Base-by-base conservation (phyloP, 2,329 filamentous ascomycete genomes). In the Talaromyces sp. region DNA sequence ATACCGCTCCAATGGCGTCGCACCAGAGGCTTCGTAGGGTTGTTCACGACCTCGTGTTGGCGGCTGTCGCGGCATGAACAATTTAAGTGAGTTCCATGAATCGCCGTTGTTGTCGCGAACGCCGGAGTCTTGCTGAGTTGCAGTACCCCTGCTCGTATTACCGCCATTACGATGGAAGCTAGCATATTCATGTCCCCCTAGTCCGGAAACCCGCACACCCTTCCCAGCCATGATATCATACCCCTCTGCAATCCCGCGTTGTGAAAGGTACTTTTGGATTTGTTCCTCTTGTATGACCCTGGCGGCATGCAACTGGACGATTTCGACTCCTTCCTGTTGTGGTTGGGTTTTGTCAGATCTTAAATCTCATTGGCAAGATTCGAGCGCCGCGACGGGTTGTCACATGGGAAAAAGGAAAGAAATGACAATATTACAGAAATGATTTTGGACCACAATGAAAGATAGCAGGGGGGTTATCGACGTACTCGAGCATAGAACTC, bases 1-100 rank as follows among this genome's bases (percentile, higher is more conserved):
- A 45, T 70, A 73, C 6, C 72, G 69, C 31, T 74, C 71, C 13
- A 74, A 58, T 3, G 72, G 72, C 6, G 60, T 66, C 10, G 68
- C 69, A 3, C 60, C 62, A n/a, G 56, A 67, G 6, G 35, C 6
- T 60, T 13, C 31, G 56, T 41, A 11, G 10, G 31, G 22, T 31
- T 35, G 37, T 24, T 33, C 31, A 14, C 22, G 35, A 13, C 33
- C 41, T 3, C 19, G 61, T 35, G 27, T 16, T 2, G 7, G 43
- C 37, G 67, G 64, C 33, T 56, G 56, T 10, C 47, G 43, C n/a
- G 67, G 66, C 39, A 58, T 35, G 16, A 67, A 67, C 13, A 65
- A 56, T 24, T 66, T 54, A 10, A 60, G 47, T 16, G 60, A 57
- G 19, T 57, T n/a, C 14, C 11, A 41, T 14, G 13, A 6, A 41